Evolutionary conservation across 192 early-diverging fungal genomes (phyloP).

Genomic region (Powellomyces hirtus): DNA sequence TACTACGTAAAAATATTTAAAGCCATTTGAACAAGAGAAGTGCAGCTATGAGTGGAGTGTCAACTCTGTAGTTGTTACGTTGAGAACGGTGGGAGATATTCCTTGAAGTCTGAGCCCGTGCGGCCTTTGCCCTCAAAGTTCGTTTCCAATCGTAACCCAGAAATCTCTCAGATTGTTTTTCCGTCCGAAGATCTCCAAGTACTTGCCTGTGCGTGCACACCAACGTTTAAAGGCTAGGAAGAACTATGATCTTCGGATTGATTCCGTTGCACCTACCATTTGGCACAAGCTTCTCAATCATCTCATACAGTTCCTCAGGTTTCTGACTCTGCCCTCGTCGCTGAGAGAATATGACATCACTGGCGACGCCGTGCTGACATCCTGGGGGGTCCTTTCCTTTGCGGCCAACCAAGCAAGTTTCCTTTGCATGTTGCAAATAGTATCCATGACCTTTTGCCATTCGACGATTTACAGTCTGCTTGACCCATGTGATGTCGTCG

Average conservation of each 20-base stretch:
- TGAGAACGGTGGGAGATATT: too few species aligned
- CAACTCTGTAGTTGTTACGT: too few species aligned
- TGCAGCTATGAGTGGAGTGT: too few species aligned
- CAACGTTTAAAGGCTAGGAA: too few species aligned
- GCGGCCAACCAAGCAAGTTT: conserved; percentile 93
- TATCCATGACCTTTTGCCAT: conserved; percentile 98
- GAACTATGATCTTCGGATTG: too few species aligned
- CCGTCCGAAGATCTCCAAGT: conserved; percentile 94
- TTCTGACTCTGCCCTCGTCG: conserved; percentile 95
- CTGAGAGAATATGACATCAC: conserved; percentile 91
- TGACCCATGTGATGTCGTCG: conserved; percentile 97
- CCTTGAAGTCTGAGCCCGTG: too few species aligned
- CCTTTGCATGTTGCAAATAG: conserved; percentile 96
- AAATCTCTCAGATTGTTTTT: conserved; percentile 94
- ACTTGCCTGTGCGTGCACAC: too few species aligned
- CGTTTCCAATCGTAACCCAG: conserved; percentile 97
- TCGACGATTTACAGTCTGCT: conserved; percentile 92
- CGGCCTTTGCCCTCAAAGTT: too few species aligned
- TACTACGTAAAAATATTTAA: too few species aligned
- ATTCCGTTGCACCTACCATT: conserved; percentile 59
- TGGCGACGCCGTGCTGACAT: conserved; percentile 48
- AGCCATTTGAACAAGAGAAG: too few species aligned
- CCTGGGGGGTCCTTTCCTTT: conserved; percentile 57
- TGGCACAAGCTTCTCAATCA: conserved; percentile 91
- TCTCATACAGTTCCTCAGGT: conserved; percentile 92